Evolutionary conservation across 352 stramenopile genomes (phyloP), one percentile per base, ranked within the genome.

Genomic region (Phytophthora podocarpi): DNA sequence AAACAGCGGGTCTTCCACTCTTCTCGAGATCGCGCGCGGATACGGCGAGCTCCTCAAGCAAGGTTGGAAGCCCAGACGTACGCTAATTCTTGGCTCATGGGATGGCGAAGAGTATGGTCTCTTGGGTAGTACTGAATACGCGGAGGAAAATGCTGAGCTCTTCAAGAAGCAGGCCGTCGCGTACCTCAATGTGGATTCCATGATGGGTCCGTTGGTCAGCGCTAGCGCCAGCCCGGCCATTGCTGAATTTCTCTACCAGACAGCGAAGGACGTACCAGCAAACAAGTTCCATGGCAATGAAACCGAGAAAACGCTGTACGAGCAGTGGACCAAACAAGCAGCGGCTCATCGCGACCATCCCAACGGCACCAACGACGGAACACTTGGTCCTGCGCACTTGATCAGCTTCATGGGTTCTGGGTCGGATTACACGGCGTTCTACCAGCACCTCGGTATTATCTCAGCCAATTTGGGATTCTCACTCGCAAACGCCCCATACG

Each of bases 161-260:
- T 70, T 93, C 28, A 73, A 85, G 13, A 52, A 78, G 55, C 66
- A 93, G 9, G 81, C 82, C 0, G 72, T 90, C 0, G 80, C 78
- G 2, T 97, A 97, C 48, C 69, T 97, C 37, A 97, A 97, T 63
- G 85, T 95, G 2, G 90, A 97, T 50, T 76, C 66, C 11, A 80
- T 92, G n/a, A 78, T 78, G 10, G 90, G 89, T 11, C 58, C 78
- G 16, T 46, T 72, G n/a, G 72, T 96, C 11, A 62, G 71, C 5
- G 85, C 83, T 5, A 70, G 63, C 15, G 73, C 73, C 11, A 91
- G 77, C 24, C 88, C 87, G n/a, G 85, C 87, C 15, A 80, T 97
- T 48, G 74, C 80, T 9, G 50, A 75, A 10, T 73, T 93, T 31
- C 69, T 94, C 8, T 49, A 80, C 27, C 57, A 89, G 6, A 83